Evolutionary conservation across 164 flowering plant genomes (phyloP).

Genomic region (Magnolia sinica): DNA sequence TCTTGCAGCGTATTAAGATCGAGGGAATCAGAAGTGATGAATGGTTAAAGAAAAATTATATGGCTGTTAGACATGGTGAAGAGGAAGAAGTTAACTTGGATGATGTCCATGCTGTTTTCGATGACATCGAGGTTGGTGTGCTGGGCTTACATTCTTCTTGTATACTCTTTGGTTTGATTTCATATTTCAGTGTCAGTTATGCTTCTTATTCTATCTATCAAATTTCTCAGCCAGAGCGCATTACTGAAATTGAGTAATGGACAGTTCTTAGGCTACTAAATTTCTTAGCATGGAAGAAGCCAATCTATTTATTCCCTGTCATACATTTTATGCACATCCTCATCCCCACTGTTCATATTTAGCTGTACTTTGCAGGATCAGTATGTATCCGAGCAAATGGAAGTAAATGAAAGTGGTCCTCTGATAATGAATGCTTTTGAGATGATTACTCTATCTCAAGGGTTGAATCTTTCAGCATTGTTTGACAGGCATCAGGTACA

Average conservation of each 20-base stretch:
- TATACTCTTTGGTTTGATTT: neutral
- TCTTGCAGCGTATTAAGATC: slow-evolving; percentile 75
- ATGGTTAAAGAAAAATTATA: slow-evolving; percentile 74
- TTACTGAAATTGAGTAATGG: neutral
- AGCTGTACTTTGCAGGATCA: slow-evolving; percentile 51
- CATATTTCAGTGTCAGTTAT: neutral
- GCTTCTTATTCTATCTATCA: neutral
- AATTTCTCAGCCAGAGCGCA: neutral
- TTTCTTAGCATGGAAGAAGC: neutral
- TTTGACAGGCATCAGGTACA: slow-evolving; percentile 90
- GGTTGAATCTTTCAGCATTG: slow-evolving; percentile 83
- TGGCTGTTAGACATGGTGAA: slow-evolving; percentile 44
- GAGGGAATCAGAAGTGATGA: slow-evolving; percentile 63
- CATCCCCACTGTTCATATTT: slow-evolving; percentile 5
- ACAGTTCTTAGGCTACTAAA: neutral
- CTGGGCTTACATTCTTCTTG: neutral
- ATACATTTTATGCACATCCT: slow-evolving; percentile 1
- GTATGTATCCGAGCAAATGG: slow-evolving; percentile 69
- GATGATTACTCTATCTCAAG: slow-evolving; percentile 97
- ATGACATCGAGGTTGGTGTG: slow-evolving; percentile 77
- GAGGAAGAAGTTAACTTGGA: slow-evolving; percentile 87
- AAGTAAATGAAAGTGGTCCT: slow-evolving; percentile 51
- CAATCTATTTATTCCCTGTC: neutral
- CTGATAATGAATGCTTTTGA: slow-evolving; percentile 96
- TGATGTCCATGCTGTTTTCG: slow-evolving; percentile 86